A percentile compares a stretch with the other conserved stretches of the same genome.
Evolutionary conservation across 768 basidiomycete genomes (phyloP).

Genomic region (Suillus americanus): DNA sequence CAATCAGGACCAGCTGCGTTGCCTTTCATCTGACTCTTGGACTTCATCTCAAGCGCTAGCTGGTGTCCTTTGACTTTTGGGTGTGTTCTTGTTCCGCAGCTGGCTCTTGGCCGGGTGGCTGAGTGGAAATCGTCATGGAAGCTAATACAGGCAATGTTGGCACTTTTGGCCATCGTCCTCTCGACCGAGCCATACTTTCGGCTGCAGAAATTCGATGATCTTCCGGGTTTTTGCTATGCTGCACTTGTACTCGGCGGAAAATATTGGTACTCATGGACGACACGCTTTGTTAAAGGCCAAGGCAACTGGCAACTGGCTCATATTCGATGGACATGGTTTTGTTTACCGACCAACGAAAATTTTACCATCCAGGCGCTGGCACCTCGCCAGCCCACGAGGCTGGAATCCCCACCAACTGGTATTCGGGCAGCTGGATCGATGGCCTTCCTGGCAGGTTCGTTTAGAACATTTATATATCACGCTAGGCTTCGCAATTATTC

Average conservation of each 20-base stretch:
- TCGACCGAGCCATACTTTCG: neutral
- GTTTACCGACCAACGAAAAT: neutral
- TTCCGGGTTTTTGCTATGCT: neutral
- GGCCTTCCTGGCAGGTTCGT: neutral
- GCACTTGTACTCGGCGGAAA: no score
- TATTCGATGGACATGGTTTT: neutral
- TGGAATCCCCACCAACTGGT: neutral
- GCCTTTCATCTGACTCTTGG: neutral
- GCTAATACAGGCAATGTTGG: neutral
- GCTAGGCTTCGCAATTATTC: neutral
- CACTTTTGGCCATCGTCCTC: neutral
- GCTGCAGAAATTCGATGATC: neutral
- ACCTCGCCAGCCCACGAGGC: neutral
- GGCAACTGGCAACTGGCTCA: neutral
- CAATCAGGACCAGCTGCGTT: neutral
- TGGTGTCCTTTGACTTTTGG: neutral
- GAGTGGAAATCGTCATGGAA: neutral
- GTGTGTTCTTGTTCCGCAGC: no score
- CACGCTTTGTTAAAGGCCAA: neutral
- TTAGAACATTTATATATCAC: neutral
- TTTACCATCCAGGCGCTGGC: neutral
- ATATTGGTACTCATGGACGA: neutral
- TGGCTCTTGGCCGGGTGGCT: neutral
- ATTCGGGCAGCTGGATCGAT: neutral
- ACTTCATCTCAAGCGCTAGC: neutral